These are phyloP conservation scores for Pezicula carpinea DNA, from an alignment of 2,329 filamentous ascomycete species.

Conservation along the genomic window DNA sequence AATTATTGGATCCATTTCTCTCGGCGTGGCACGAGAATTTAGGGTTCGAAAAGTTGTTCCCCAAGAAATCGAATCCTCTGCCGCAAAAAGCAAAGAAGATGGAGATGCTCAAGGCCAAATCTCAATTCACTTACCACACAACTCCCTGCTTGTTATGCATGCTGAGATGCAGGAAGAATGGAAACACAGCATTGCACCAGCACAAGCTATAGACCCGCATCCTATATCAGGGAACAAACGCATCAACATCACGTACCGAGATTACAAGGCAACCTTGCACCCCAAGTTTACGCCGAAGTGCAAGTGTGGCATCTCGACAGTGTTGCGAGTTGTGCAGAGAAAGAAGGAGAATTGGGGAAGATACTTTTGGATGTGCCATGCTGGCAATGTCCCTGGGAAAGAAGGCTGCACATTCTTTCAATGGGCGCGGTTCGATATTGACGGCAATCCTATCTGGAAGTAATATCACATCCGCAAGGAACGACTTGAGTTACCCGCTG, in stretches of 20 bases:
- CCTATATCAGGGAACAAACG: constrained; percentile 73
- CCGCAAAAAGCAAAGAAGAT: constrained; percentile 30
- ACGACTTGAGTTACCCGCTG: too few relatives aligned
- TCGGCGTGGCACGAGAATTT: constrained; percentile 92
- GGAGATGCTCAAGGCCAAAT: constrained; percentile 77
- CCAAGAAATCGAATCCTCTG: constrained; percentile 36
- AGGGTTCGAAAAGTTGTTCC: constrained; percentile 74
- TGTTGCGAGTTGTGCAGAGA: constrained; percentile 74
- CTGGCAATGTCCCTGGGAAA: constrained; percentile 64
- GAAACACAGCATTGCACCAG: constrained; percentile 83
- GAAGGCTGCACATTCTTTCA: constrained; percentile 72
- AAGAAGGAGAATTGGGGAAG: constrained; percentile 71
- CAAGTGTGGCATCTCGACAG: constrained; percentile 62
- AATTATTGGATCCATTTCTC: constrained; percentile 82
- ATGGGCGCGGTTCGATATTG: constrained; percentile 83
- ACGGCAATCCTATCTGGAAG: constrained; percentile 71
- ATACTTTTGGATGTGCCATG: constrained; percentile 95
- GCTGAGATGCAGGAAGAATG: constrained; percentile 97
- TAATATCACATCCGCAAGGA: too few relatives aligned
- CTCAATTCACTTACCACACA: constrained; percentile 89
- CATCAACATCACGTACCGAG: constrained; percentile 92
- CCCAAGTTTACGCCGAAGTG: constrained; percentile 76
- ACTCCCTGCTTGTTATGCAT: constrained; percentile 92
- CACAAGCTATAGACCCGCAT: constrained; percentile 75
- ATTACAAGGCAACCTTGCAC: constrained; percentile 74